Evolutionary conservation across 2,329 filamentous ascomycete species (phyloP).

Genomic region (Pseudogymnoascus verrucosus): DNA sequence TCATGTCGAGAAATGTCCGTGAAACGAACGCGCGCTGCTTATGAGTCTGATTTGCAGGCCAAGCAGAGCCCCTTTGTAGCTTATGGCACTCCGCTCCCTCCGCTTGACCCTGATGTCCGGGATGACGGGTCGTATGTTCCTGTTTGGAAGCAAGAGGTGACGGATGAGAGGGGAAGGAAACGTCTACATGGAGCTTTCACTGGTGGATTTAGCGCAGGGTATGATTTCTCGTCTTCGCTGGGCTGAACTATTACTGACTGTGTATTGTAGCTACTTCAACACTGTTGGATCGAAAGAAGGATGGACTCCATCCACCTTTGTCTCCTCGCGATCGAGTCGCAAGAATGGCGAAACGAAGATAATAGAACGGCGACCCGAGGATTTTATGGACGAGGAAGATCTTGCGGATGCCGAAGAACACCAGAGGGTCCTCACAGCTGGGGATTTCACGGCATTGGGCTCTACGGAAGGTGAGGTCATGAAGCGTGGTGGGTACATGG

Average conservation of each 20-base stretch:
- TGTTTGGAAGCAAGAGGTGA: conserved; percentile 97
- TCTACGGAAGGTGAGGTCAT: conserved; percentile 48
- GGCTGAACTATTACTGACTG: conserved; percentile 24
- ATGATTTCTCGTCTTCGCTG: conserved; percentile 31
- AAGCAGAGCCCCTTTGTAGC: conserved; percentile 65
- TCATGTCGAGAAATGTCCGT: conserved; percentile 50
- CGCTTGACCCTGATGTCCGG: conserved; percentile 64
- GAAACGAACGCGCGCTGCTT: conserved; percentile 72
- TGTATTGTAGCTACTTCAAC: conserved; percentile 72
- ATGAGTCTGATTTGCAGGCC: conserved; percentile 64
- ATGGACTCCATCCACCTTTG: conserved; percentile 87
- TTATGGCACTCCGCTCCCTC: conserved; percentile 79
- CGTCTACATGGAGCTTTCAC: conserved; percentile 94
- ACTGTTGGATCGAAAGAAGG: conserved; percentile 97
- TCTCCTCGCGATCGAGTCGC: conserved; percentile 78
- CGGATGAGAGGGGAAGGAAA: conserved; percentile 83
- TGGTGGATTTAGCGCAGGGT: conserved; percentile 94
- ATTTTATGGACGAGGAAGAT: conserved; percentile 98
- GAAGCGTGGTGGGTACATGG: conserved; percentile 51
- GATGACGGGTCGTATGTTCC: conserved; percentile 91
- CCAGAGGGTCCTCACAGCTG: conserved; percentile 62
- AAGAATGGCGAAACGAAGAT: conserved; percentile 55
- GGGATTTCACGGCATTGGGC: conserved; percentile 69
- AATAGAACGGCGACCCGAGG: conserved; percentile 60
- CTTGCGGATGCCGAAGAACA: conserved; percentile 77